Percentiles rank a stretch among this genome's conserved stretches.
These are phyloP conservation scores for Neoboletus brunneissimus DNA, from an alignment of 768 basidiomycete species.

Conservation along the genomic window DNA sequence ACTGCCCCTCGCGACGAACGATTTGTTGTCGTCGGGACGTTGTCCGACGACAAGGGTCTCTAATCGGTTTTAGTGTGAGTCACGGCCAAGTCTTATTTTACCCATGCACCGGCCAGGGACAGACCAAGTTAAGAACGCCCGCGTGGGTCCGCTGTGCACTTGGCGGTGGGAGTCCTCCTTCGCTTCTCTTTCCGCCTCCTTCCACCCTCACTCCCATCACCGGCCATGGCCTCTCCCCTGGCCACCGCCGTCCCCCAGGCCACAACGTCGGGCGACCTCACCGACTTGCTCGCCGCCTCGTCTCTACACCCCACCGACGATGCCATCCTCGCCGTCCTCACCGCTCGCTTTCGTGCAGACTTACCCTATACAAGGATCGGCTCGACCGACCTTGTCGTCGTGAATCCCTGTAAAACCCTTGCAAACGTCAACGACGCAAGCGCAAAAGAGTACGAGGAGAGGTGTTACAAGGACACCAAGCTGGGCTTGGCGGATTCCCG, in stretches of 20 bases:
- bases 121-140: not conserved
- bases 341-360: slow-evolving; percentile 57
- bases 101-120: not conserved
- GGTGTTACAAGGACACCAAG: slow-evolving; percentile 52
- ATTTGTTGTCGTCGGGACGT: too few species aligned
- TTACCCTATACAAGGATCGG: slow-evolving; percentile 52
- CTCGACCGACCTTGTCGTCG: slow-evolving; percentile 48
- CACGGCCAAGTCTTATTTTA: not conserved
- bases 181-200: slow-evolving; percentile 4
- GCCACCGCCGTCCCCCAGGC: slow-evolving; percentile 36
- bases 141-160: not conserved
- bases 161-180: not conserved
- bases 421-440: slow-evolving; percentile 55
- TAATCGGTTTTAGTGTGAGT: not conserved
- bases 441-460: slow-evolving; percentile 56
- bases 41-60: too few species aligned
- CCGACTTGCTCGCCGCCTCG: slow-evolving; percentile 41
- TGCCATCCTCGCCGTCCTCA: slow-evolving; percentile 51
- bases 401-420: slow-evolving; percentile 61
- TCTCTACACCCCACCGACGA: slow-evolving; percentile 55
- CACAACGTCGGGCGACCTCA: slow-evolving; percentile 45
- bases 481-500: slow-evolving; percentile 37
- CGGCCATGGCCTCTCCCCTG: slow-evolving; percentile 40
- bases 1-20: not conserved
- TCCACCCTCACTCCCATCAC: slow-evolving; percentile 11